Evolutionary conservation across 768 basidiomycete species (phyloP).

Genomic region (Grammothele lineata): DNA sequence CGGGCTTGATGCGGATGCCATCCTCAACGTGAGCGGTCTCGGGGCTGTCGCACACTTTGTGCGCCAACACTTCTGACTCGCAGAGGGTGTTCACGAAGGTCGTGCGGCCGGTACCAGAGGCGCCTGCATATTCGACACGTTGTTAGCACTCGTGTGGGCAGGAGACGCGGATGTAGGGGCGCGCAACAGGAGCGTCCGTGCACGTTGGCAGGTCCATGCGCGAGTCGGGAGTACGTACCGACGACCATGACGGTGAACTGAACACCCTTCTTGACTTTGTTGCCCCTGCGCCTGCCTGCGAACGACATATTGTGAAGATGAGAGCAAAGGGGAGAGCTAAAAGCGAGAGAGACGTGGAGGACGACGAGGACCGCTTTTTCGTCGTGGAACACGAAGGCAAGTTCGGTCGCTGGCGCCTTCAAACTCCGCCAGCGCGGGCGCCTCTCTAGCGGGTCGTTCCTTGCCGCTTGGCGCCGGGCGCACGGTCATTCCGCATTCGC

Average conservation of each 20-base stretch:
- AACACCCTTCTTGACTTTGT: slow-evolving; percentile 98
- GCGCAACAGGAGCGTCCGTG: slow-evolving; percentile 13
- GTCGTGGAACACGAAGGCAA: slow-evolving; percentile 13
- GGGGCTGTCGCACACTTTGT: slow-evolving; percentile 83
- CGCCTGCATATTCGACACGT: slow-evolving; percentile 49
- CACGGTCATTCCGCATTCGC: neutral
- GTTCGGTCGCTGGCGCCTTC: slow-evolving; percentile 22
- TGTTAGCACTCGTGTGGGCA: slow-evolving; percentile 3
- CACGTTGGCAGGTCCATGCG: slow-evolving; percentile 17
- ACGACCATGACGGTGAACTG: slow-evolving; percentile 98
- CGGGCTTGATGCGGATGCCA: slow-evolving; percentile 91
- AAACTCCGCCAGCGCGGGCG: slow-evolving; percentile 21
- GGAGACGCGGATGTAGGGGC: no score
- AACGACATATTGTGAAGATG: slow-evolving; percentile 57
- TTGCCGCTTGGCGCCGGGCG: slow-evolving; percentile 1
- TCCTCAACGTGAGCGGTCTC: slow-evolving; percentile 92
- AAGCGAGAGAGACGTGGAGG: slow-evolving; percentile 19
- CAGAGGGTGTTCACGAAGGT: slow-evolving; percentile 99
- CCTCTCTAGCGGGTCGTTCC: slow-evolving; percentile 1
- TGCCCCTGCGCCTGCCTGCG: slow-evolving; percentile 80
- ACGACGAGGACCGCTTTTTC: slow-evolving; percentile 14
- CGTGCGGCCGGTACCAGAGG: slow-evolving; percentile 95
- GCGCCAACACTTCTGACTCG: slow-evolving; percentile 87
- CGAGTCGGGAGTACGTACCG: slow-evolving; percentile 49
- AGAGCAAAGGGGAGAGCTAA: slow-evolving; percentile 9